Evolutionary conservation across 371 early-diverging fungal species (phyloP).

Genomic region (Mucor piriformis): DNA sequence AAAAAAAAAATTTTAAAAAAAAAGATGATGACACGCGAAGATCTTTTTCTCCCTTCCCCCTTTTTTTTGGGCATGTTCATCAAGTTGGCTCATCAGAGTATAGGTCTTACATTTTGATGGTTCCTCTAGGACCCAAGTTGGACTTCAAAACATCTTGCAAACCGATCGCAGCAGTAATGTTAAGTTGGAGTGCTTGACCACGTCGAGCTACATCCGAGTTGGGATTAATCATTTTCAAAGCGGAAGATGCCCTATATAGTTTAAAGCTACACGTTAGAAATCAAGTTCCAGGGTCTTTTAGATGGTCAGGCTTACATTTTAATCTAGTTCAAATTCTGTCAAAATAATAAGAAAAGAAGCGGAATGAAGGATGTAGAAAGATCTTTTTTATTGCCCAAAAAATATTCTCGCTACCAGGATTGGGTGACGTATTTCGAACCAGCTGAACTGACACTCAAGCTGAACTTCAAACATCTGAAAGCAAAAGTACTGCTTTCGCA

Average conservation of each 20-base stretch:
- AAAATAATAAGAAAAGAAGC: constrained; percentile 13
- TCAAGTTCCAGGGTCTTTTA: not conserved
- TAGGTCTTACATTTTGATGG: constrained; percentile 93
- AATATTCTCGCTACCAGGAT: constrained; percentile 19
- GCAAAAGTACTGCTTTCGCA: no score
- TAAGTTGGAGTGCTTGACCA: constrained; percentile 98
- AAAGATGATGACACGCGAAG: constrained; percentile 3
- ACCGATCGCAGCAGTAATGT: constrained; percentile 96
- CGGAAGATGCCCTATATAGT: constrained; percentile 52
- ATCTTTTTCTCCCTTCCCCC: not conserved
- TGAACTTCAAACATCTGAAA: no score
- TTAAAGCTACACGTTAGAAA: not conserved
- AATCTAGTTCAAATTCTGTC: not conserved
- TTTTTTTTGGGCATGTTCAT: not conserved
- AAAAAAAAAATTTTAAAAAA: constrained; percentile 20
- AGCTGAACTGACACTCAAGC: no score
- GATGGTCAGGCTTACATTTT: constrained; percentile 8
- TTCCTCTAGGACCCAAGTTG: constrained; percentile 99
- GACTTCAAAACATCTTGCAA: constrained; percentile 94
- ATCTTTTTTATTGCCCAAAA: constrained; percentile 10
- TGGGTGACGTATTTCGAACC: no score
- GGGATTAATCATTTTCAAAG: constrained; percentile 94
- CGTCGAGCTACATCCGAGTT: constrained; percentile 97
- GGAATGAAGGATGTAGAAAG: constrained; percentile 19
- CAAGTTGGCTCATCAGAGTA: not conserved